Base-by-base conservation (phyloP, 1,284 basidiomycete genomes). In the Kalmanozyma brasiliensis region DNA sequence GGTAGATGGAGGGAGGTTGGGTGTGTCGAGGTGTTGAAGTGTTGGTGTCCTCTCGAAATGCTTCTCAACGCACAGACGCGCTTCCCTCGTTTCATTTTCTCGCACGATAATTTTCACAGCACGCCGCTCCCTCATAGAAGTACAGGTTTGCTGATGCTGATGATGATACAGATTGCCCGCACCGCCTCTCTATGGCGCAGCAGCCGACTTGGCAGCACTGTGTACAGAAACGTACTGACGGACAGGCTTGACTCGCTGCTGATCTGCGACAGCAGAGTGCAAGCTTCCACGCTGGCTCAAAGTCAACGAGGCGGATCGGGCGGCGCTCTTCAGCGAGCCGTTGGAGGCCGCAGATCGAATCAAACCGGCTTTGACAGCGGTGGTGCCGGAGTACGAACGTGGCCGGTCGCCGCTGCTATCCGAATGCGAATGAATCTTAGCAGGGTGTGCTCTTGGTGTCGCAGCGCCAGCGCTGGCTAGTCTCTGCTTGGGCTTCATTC, bases 401-500 rank as follows among this genome's bases (percentile, higher is more conserved):
- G 67, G 58, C 33, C 58, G 32, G 5, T 61, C 57, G 6, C 26
- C 37, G 22, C 35, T 23, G n/a, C 17, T 16, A 8, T 26, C 36
- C 2, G 35, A 16, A 16, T 20, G n/a, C 17, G 43, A 32, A 1
- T 40, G 19, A 24, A n/a, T 52, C 13, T 37, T 52, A 1, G 43
- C 23, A 2, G 59, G 32, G 19, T 51, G 57, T 32, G 61, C 45
- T 38, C 52, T 42, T 19, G 20, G n/a, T 5, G 48, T 42, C 9
- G 49, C 40, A 32, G 60, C 49, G 6, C 51, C 53, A 8, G 61
- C 57, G 24, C 53, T 70, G 11, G 52, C 52, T 2, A 58, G 67
- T 29, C 68, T 61, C 37, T 61, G 62, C 49, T 52, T 66, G n/a
- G 58, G 68, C 51, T 62, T 65, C 61, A 66, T 62, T 9, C 62